A percentile compares a stretch with the other conserved stretches of the same genome.
Conservation (phyloP, 2,329 filamentous ascomycete genomes). For the Reticulascus tulasneorum region DNA sequence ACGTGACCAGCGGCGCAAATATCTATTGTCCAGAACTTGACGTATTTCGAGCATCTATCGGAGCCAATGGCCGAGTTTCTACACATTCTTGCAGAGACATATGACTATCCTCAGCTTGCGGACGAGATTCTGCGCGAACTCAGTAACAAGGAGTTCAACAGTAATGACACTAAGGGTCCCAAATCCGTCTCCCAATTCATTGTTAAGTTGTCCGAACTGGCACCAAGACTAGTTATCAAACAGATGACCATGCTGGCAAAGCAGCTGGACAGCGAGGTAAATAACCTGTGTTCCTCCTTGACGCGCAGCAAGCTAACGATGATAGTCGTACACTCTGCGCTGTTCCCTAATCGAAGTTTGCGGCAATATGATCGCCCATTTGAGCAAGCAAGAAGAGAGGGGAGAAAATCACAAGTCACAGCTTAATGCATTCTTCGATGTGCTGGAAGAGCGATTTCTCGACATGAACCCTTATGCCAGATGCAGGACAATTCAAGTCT, state of each 20-base stretch:
- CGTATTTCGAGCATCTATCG: constrained; percentile 97
- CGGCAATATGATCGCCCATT: constrained; percentile 86
- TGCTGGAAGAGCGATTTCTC: constrained; percentile 91
- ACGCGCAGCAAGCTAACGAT: neutral
- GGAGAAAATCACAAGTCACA: constrained; percentile 92
- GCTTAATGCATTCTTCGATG: constrained; percentile 94
- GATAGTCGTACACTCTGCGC: constrained; percentile 81
- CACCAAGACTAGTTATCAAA: constrained; percentile 88
- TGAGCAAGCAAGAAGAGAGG: constrained; percentile 87
- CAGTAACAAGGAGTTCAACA: constrained; percentile 97
- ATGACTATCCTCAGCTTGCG: constrained; percentile 91
- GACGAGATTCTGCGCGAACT: constrained; percentile 92
- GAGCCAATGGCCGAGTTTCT: constrained; percentile 99
- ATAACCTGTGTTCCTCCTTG: neutral
- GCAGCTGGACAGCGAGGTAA: constrained; percentile 87
- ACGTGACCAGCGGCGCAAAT: constrained; percentile 78
- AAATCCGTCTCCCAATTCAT: constrained; percentile 96
- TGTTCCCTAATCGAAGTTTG: constrained; percentile 96
- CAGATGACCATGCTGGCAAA: constrained; percentile 96
- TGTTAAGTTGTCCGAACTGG: constrained; percentile 86
- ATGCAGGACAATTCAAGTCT: constrained; percentile 88
- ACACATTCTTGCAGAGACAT: constrained; percentile 92
- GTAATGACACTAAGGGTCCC: constrained; percentile 89
- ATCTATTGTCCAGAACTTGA: constrained; percentile 93
- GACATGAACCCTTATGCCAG: constrained; percentile 96